Evolutionary conservation across 2,329 filamentous ascomycete genomes (phyloP), one percentile per base, ranked within the genome.

Genomic region (Pseudogymnoascus sp.): DNA sequence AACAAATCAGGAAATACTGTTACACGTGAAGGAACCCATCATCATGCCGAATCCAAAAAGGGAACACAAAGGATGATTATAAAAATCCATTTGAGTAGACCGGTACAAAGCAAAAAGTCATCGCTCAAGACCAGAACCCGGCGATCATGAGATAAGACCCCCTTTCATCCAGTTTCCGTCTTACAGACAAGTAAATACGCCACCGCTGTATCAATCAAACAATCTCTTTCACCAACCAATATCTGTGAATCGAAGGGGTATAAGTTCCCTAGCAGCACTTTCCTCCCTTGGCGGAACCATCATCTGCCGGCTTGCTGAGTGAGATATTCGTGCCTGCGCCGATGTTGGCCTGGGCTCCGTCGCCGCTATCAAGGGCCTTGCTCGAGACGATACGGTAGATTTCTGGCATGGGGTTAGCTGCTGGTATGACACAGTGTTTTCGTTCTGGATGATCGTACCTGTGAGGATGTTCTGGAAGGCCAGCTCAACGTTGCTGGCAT

Each of bases 391-490:
- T 99, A 75, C 93, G 90, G 85, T 98, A 99, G 81, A 99, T 99
- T 84, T 99, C 95, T 96, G 76, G 31, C 34, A 48, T 43, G 60
- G 63, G 48, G 36, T 68, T 63, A 69, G 63, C 34, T 51, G 41
- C 1, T 48, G 13, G n/a, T n/a, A 57, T 14, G 23, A 60, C 37
- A 65, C 39, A 8, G 28, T 41, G 31, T 16, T 39, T 11, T 13
- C 19, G 39, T 13, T 41, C 34, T 25, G 6, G 19, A 39, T 16
- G 4, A 28, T 77, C 85, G 67, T 84, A 97, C 93, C 93, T 75
- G 95, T 99, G 76, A 99, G 83, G 76, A 99, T 99, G 80, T 98
- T 98, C 81, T 99, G 93, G 86, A 99, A 98, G 66, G 95, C 95
- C 75, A 98, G 87, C 81, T 99, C 95, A 70, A 99, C 95, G 76